Percentiles rank a stretch among this genome's conserved stretches.
These are phyloP conservation scores for Pythium brachiatum DNA, from an alignment of 352 stramenopile species.

Conservation along the genomic window DNA sequence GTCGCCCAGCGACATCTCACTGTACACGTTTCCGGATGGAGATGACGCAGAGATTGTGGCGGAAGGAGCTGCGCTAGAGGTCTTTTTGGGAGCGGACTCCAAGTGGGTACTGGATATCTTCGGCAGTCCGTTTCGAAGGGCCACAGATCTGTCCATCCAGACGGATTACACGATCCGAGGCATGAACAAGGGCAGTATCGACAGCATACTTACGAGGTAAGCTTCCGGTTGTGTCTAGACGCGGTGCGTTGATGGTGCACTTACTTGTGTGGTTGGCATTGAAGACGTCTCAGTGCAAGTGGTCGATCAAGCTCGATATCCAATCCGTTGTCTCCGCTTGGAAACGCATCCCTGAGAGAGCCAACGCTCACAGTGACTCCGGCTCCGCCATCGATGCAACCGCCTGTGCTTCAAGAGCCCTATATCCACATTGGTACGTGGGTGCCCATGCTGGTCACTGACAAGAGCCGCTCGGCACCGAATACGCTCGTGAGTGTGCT, in stretches of 20 bases:
- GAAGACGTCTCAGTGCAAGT: slow-evolving; percentile 8
- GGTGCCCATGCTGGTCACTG: slow-evolving; percentile 58
- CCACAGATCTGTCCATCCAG: slow-evolving; percentile 50
- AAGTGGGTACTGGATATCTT: slow-evolving; percentile 84
- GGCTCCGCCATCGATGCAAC: neutral
- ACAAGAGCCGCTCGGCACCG: slow-evolving; percentile 25
- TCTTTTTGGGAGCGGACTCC: slow-evolving; percentile 37
- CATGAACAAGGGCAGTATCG: slow-evolving; percentile 36
- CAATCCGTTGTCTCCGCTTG: slow-evolving; percentile 20
- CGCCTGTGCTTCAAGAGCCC: slow-evolving; percentile 44
- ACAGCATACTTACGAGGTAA: slow-evolving; percentile 19
- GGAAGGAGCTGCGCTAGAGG: slow-evolving; percentile 14
- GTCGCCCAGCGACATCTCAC: slow-evolving; percentile 49
- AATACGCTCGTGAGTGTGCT: slow-evolving; percentile 26
- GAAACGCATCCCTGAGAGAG: slow-evolving; percentile 14
- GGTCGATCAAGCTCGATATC: slow-evolving; percentile 3
- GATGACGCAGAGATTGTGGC: slow-evolving; percentile 36
- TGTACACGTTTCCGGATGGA: slow-evolving; percentile 56
- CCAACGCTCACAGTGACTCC: neutral
- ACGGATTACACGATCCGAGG: slow-evolving; percentile 54
- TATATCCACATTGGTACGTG: slow-evolving; percentile 80
- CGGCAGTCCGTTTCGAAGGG: slow-evolving; percentile 43
- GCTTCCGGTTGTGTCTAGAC: neutral
- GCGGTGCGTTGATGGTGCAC: too few relatives aligned
- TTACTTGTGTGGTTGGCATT: too few relatives aligned